These are phyloP conservation scores for Clavispora vitiphila DNA, from an alignment of 805 yeast species.

Conservation along the genomic window DNA sequence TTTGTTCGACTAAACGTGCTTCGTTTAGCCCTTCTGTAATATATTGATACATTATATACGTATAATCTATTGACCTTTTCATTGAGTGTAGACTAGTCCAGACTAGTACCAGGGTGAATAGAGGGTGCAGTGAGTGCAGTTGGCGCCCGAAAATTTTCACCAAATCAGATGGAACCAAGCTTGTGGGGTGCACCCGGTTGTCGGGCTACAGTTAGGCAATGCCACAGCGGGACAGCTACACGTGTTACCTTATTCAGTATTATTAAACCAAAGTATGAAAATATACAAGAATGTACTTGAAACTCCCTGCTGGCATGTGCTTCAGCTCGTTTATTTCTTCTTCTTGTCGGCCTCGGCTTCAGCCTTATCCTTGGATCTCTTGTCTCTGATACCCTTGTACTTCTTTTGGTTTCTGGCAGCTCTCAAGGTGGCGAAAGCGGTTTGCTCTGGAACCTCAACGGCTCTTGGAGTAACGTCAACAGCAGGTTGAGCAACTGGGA, in stretches of 20 bases:
- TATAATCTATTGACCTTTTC: background rate
- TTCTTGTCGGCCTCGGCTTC: conserved; percentile 98
- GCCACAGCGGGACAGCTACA: no score
- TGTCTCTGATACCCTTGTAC: conserved; percentile 93
- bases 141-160: no score
- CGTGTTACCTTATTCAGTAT: conserved; percentile 8
- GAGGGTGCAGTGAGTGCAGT: no score
- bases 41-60: conserved; percentile 2
- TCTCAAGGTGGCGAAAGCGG: conserved; percentile 94
- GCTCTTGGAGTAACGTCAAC: conserved; percentile 81
- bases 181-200: no score
- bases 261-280: conserved; percentile 15
- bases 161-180: no score
- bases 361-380: conserved; percentile 95
- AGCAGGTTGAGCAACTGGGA: conserved; percentile 86
- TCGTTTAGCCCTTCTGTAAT: background rate
- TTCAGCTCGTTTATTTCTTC: conserved; percentile 64
- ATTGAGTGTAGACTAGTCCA: no score
- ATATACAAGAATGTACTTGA: conserved; percentile 10
- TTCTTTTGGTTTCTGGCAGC: conserved; percentile 91
- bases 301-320: background rate
- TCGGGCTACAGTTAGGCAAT: no score
- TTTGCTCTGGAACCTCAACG: conserved; percentile 63
- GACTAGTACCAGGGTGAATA: no score
- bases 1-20: conserved; percentile 35